These are phyloP conservation scores for Cyclotella sp. DNA, from an alignment of 108 stramenopile species.

Conservation along the genomic window DNA sequence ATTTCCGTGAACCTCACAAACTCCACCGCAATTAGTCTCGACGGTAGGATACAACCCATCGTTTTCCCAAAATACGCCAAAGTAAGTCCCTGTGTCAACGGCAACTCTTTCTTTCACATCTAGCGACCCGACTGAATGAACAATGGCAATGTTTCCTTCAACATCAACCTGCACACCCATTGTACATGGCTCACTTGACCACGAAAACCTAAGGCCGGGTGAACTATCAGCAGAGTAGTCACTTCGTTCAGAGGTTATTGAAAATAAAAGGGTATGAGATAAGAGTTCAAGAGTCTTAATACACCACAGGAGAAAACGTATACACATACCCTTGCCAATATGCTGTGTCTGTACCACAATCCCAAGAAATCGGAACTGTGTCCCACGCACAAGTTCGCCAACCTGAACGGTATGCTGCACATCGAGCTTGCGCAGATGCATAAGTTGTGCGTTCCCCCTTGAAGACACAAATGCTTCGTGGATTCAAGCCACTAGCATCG, in stretches of 20 bases:
- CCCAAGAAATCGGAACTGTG: slow-evolving; percentile 15
- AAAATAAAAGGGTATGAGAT: neutral
- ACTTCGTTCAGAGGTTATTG: neutral
- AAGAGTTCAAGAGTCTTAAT: neutral
- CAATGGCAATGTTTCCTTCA: slow-evolving; percentile 57
- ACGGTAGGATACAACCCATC: slow-evolving; percentile 25
- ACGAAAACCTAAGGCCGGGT: slow-evolving; percentile 41
- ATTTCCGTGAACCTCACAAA: slow-evolving; percentile 25
- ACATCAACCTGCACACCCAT: slow-evolving; percentile 56
- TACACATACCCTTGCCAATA: slow-evolving; percentile 9
- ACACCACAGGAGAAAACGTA: too few species aligned
- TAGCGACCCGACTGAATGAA: slow-evolving; percentile 47
- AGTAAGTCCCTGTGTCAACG: slow-evolving; percentile 33
- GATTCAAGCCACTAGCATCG: slow-evolving; percentile 14
- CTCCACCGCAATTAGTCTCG: slow-evolving; percentile 26
- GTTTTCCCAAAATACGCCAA: slow-evolving; percentile 30
- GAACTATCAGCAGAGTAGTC: slow-evolving; percentile 11
- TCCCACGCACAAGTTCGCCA: slow-evolving; percentile 35
- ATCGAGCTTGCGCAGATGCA: slow-evolving; percentile 31
- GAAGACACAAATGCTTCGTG: slow-evolving; percentile 37
- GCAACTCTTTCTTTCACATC: slow-evolving; percentile 27
- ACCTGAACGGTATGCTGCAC: slow-evolving; percentile 20
- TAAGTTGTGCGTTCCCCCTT: slow-evolving; percentile 35
- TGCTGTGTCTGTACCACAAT: slow-evolving; percentile 31
- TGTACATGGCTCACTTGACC: slow-evolving; percentile 56